Evolutionary conservation across 2,329 filamentous ascomycete genomes (phyloP), one percentile per base, ranked within the genome.

Genomic region (Scedosporium aurantiacum): DNA sequence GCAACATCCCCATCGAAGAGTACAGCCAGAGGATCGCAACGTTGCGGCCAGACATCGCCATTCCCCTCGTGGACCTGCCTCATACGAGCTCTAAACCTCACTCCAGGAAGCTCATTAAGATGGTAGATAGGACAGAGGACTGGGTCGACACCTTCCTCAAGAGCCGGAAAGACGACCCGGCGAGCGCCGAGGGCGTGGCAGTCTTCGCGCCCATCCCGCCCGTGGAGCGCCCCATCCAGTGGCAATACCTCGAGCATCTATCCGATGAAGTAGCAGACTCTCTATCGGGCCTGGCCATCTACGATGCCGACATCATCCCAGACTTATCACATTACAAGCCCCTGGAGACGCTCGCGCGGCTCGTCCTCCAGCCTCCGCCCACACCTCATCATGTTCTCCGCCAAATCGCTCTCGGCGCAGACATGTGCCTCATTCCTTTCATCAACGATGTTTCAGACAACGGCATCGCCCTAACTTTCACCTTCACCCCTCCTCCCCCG

Each of bases 61-160:
- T 97, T 25, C 86, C 86, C 0, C 74, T 95, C 59, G 89, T 88
- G 4, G 94, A 99, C 72, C 81, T 92, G 8, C 66, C 75, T 67
- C 67, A 77, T 61, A 70, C 69, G 10, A 75, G 74, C 76, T 77
- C 60, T 65, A 77, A 73, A 3, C 82, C 88, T 0, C 83, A 86
- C 2, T 76, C 80, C 8, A 96, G 95, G 74, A 82, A 92, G 55
- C 83, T 88, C 56, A 79, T 85, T 41, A 91, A 90, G 68, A 97
- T 96, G 86, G 87, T 85, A 25, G 91, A 94, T 69, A 82, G 93
- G 62, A 96, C 90, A 0, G 88, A 94, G 70, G 81, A 83, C 43
- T 97, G 91, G 90, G 78, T 93, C 18, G 82, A 84, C 25, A 82
- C 88, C 64, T 84, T 91, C 58, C 77, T 91, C 41, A 21, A 32